Conservation (phyloP, 495 filamentous ascomycete genomes). For the Polyplosphaeria fusca region DNA sequence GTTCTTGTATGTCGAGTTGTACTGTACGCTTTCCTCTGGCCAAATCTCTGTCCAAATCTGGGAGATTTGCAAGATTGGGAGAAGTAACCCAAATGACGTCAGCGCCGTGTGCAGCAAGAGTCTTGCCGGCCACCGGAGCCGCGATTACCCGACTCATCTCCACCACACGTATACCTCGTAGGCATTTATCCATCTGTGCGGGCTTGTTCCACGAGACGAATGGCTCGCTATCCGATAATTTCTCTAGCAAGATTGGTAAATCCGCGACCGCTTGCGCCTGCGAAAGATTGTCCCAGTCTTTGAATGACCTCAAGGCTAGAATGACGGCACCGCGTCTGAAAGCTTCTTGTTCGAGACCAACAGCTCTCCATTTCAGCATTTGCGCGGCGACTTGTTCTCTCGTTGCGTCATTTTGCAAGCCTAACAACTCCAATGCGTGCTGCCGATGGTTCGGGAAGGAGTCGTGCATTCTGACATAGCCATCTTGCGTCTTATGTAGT, state of each 20-base stretch:
- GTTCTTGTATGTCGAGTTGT: conserved; percentile 33
- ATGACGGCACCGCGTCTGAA: conserved; percentile 40
- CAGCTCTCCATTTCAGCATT: conserved; percentile 37
- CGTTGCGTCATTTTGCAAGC: conserved; percentile 27
- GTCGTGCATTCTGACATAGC: conserved; percentile 50
- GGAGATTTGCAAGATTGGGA: conserved; percentile 34
- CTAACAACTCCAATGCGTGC: conserved; percentile 42
- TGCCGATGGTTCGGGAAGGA: conserved; percentile 44
- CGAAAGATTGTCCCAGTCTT: conserved; percentile 45
- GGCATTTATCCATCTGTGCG: conserved; percentile 22
- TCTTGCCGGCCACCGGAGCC: conserved; percentile 32
- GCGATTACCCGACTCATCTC: conserved; percentile 38
- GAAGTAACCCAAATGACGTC: conserved; percentile 39
- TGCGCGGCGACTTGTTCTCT: conserved; percentile 40
- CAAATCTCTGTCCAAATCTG: conserved; percentile 31
- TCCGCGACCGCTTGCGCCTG: conserved; percentile 42
- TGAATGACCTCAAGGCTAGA: conserved; percentile 42
- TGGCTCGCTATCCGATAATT: conserved; percentile 31
- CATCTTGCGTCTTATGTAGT: conserved; percentile 45
- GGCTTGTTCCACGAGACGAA: conserved; percentile 15
- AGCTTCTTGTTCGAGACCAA: conserved; percentile 44
- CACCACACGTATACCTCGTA: conserved; percentile 32
- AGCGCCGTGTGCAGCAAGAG: conserved; percentile 36
- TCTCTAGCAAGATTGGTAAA: conserved; percentile 43
- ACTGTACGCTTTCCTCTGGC: conserved; percentile 35